Base-by-base conservation (phyloP, 768 basidiomycete species). In the Rhodotorula paludigena region DNA sequence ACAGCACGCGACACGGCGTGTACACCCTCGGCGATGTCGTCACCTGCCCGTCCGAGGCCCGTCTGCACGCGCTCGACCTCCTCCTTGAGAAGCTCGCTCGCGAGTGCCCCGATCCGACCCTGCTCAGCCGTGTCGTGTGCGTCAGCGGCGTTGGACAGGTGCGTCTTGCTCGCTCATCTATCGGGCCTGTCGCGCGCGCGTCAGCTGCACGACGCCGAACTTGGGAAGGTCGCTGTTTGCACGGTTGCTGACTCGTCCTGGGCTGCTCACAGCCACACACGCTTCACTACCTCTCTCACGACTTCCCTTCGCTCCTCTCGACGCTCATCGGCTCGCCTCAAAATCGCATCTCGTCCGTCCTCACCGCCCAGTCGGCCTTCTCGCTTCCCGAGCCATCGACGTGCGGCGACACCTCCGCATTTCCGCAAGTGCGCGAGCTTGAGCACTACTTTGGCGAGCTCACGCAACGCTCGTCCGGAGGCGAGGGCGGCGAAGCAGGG, bases 31-130 rank as follows among this genome's bases (percentile, higher is more conserved):
- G 69, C 5, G 60, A 65, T 47, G 30, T 45, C 25, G 56, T 70
- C 44, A 66, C 69, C 4, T 36, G 30, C 14, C 69, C 64, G 5
- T 58, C 55, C 23, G 55, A 51, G 21, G 16, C 62, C 23, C 48
- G 69, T 21, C 4, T 70, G 28, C 41, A 44, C 21, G 69, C 60
- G 8, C 52, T 70, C 32, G 69, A 70, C 56, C 28, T 66, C 18
- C 38, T 70, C 11, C 47, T 70, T 32, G 63, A 62, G 30, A 70
- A 70, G 59, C 55, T 70, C 30, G 30, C 51, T 2, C 39, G 48
- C 41, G 56, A 65, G 11, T 52, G 55, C 14, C 64, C 55, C 7
- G 55, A 70, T n/a, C 39, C 44, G n/a, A 18, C 23, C 6, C 18
- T 70, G 5, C 32, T 70, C 16, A 5, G 23, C 3, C 48, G 64